phyloP scores from a whole-genome alignment of 148 eudicot species.

The Oxyria digyna region DNA sequence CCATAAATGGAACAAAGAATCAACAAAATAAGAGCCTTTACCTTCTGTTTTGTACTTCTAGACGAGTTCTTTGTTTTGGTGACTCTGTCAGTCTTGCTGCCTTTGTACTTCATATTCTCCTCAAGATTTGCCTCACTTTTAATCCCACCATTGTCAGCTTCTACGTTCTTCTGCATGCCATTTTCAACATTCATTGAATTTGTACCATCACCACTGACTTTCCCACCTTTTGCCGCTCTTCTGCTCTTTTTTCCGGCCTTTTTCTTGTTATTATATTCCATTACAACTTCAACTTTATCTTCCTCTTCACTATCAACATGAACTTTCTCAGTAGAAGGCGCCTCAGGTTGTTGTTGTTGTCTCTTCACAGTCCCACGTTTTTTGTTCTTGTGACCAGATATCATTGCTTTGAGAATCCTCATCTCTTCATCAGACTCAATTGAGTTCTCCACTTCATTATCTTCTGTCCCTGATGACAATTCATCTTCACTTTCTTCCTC shows the following conservation, averaged over 20 bases:
- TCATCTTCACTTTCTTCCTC: slow-evolving; percentile 24
- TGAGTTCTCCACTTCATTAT: slow-evolving; percentile 17
- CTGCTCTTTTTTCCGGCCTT: slow-evolving; percentile 42
- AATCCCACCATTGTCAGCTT: slow-evolving; percentile 15
- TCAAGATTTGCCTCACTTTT: slow-evolving; percentile 19
- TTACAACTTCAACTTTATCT: slow-evolving; percentile 39
- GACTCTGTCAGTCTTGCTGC: slow-evolving; percentile 40
- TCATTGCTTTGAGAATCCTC: slow-evolving; percentile 56
- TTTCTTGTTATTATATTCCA: slow-evolving; percentile 60
- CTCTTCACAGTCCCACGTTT: slow-evolving; percentile 16
- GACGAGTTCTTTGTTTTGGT: slow-evolving; percentile 45
- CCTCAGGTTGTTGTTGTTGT: slow-evolving; percentile 15
- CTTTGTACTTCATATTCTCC: slow-evolving; percentile 23
- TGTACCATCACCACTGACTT: slow-evolving; percentile 15
- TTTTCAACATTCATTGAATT: slow-evolving; percentile 17
- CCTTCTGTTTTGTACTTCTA: slow-evolving; percentile 81
- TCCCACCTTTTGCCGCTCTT: slow-evolving; percentile 57
- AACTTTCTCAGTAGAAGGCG: slow-evolving; percentile 13
- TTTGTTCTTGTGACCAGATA: slow-evolving; percentile 40
- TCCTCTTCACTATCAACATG: slow-evolving; percentile 21
- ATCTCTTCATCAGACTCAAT: slow-evolving; percentile 40
- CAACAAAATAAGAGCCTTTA: slow-evolving; percentile 10
- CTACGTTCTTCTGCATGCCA: slow-evolving; percentile 15
- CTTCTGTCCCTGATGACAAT: slow-evolving; percentile 31
- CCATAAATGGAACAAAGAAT: background rate